A percentile compares a stretch with the other conserved stretches of the same genome.
Evolutionary conservation across 352 stramenopile species (phyloP).

Genomic region (Phytopythium cucurbitacearum): DNA sequence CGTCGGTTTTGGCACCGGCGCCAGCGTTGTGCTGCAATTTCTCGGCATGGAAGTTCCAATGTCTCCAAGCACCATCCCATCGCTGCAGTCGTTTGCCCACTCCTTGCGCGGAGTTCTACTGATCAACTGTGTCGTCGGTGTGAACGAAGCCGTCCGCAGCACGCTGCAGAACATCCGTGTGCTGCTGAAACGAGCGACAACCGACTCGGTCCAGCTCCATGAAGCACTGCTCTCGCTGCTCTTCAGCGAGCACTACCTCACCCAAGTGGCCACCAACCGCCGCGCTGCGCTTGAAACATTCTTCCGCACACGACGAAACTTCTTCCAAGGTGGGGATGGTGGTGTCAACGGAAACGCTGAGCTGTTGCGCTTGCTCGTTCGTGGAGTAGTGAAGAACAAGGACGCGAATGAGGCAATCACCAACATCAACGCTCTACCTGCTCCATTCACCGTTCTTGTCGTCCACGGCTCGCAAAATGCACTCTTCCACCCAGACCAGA

Average conservation of each 20-base stretch:
- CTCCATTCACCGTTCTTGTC: constrained; percentile 43
- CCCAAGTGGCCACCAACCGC: constrained; percentile 40
- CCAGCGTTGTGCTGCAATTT: constrained; percentile 39
- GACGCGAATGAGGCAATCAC: constrained; percentile 15
- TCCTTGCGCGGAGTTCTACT: constrained; percentile 51
- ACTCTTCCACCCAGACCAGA: constrained; percentile 32
- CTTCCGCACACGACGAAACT: constrained; percentile 38
- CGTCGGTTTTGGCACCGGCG: constrained; percentile 57
- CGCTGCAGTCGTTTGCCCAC: constrained; percentile 33
- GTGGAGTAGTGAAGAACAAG: constrained; percentile 40
- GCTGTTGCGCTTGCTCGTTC: constrained; percentile 32
- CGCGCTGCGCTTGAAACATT: constrained; percentile 42
- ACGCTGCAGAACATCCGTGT: constrained; percentile 16
- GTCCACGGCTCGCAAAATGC: constrained; percentile 59
- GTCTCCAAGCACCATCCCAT: constrained; percentile 3
- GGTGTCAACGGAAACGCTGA: constrained; percentile 14
- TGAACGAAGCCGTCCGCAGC: constrained; percentile 18
- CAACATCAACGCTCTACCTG: constrained; percentile 22
- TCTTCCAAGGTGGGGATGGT: constrained; percentile 25
- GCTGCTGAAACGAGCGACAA: constrained; percentile 9
- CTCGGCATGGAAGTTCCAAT: constrained; percentile 42
- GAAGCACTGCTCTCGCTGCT: constrained; percentile 35
- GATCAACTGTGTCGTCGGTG: constrained; percentile 35
- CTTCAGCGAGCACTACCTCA: constrained; percentile 66
- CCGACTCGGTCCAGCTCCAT: constrained; percentile 33